Conservation (phyloP, 768 basidiomycete species). For the Crucibulum laeve region DNA sequence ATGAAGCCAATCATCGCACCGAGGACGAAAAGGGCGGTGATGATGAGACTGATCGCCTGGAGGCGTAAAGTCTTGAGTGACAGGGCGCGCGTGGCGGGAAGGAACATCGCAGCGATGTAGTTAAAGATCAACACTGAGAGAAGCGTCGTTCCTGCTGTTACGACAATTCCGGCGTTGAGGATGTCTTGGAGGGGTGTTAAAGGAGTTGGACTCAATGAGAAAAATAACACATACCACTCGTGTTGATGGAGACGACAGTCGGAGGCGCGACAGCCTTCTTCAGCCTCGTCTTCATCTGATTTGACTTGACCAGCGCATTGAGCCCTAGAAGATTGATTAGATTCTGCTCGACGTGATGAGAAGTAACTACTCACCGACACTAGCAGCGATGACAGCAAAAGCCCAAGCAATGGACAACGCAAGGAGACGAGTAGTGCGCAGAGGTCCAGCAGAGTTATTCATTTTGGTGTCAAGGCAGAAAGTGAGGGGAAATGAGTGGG, state of each 20-base stretch:
- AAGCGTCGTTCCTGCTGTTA: constrained; percentile 14
- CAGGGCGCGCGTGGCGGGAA: constrained; percentile 11
- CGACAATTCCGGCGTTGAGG: constrained; percentile 30
- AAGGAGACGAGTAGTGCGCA: constrained; percentile 7
- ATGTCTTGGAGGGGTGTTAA: constrained; percentile 25
- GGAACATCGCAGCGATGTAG: constrained; percentile 8
- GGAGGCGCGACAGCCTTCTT: constrained; percentile 25
- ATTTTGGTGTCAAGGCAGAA: too few relatives aligned
- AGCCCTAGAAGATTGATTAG: constrained; percentile 21
- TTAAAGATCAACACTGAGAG: constrained; percentile 16
- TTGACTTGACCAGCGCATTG: constrained; percentile 37
- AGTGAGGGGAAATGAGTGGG: too few relatives aligned
- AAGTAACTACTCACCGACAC: constrained; percentile 9
- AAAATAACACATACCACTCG: constrained; percentile 19
- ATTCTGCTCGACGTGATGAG: background rate
- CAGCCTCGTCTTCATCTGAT: constrained; percentile 29
- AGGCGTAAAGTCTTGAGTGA: constrained; percentile 10
- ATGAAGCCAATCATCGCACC: constrained; percentile 44
- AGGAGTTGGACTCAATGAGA: background rate
- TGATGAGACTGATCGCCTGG: constrained; percentile 28
- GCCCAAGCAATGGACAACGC: constrained; percentile 12
- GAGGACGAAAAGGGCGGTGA: constrained; percentile 43
- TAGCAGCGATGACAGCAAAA: constrained; percentile 14
- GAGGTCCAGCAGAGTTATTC: too few relatives aligned
- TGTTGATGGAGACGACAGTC: constrained; percentile 31